These are phyloP conservation scores for Saccharomyces paradoxus DNA, from an alignment of 805 yeast species.

Conservation along the genomic window DNA sequence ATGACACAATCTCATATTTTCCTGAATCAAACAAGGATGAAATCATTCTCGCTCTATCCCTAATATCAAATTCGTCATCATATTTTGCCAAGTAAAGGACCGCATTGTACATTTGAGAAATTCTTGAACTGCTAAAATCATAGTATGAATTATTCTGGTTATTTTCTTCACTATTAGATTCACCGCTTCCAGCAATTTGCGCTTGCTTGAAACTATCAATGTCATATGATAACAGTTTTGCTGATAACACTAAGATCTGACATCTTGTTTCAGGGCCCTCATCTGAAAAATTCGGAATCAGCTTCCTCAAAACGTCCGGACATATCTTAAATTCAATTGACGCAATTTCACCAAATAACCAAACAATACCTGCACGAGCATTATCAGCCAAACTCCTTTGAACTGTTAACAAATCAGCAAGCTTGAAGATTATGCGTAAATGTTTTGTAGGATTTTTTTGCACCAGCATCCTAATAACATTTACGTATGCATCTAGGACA, in stretches of 20 bases:
- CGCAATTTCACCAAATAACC: conserved; percentile 85
- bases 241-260: conserved; percentile 64
- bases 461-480: conserved; percentile 63
- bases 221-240: conserved; percentile 58
- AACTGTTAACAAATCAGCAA: conserved; percentile 33
- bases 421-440: conserved; percentile 45
- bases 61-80: conserved; percentile 65
- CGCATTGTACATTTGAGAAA: conserved; percentile 49
- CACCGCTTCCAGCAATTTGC: background rate
- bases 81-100: conserved; percentile 58
- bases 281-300: conserved; percentile 44
- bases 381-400: conserved; percentile 26
- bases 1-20: conserved; percentile 53
- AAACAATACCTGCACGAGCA: conserved; percentile 77
- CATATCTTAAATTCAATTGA: conserved; percentile 42
- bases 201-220: conserved; percentile 34
- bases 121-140: conserved; percentile 29
- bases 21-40: conserved; percentile 48
- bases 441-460: conserved; percentile 53
- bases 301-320: conserved; percentile 64
- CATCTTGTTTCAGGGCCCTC: conserved; percentile 55
- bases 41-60: conserved; percentile 78
- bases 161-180: background rate
- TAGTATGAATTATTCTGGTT: conserved; percentile 22
- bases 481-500: conserved; percentile 55